Evolutionary conservation across 305 asterid genomes (phyloP).

Genomic region (Fraxinus latifolia): DNA sequence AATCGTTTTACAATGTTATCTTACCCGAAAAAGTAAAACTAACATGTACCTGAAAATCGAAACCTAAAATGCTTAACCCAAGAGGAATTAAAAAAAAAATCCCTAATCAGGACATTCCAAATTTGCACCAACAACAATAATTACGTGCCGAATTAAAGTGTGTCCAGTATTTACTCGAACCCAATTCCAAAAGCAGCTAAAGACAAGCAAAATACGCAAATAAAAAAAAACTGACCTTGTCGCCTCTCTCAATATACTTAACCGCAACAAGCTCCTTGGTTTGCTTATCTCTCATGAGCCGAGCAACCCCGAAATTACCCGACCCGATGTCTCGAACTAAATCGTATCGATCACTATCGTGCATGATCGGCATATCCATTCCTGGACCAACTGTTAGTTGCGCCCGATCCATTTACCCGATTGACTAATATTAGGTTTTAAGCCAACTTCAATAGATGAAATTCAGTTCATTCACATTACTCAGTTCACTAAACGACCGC

Average conservation of each 20-base stretch:
- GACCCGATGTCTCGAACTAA: slow-evolving; percentile 75
- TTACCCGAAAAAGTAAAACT: slow-evolving; percentile 19
- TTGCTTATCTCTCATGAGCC: slow-evolving; percentile 79
- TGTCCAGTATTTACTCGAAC: not conserved
- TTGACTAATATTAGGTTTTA: not conserved
- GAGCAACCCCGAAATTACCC: slow-evolving; percentile 84
- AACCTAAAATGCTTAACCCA: slow-evolving; percentile 1
- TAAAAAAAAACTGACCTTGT: slow-evolving; percentile 46
- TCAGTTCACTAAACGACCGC: slow-evolving; percentile 8
- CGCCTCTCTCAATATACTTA: slow-evolving; percentile 85
- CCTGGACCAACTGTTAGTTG: slow-evolving; percentile 35
- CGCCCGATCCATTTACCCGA: slow-evolving; percentile 43
- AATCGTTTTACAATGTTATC: slow-evolving; percentile 4
- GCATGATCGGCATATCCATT: slow-evolving; percentile 73
- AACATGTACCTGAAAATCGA: slow-evolving; percentile 8
- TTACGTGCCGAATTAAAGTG: slow-evolving; percentile 18
- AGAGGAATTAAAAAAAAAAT: not conserved
- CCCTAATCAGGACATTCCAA: slow-evolving; percentile 25
- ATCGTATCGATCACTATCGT: slow-evolving; percentile 86
- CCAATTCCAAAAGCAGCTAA: not conserved
- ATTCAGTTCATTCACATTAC: slow-evolving; percentile 25
- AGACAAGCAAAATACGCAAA: not conserved
- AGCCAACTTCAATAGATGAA: slow-evolving; percentile 11
- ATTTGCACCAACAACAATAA: slow-evolving; percentile 30
- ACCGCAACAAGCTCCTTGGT: slow-evolving; percentile 79